These are phyloP conservation scores for Xylaria sp. DNA, from an alignment of 2,329 filamentous ascomycete species.

Conservation along the genomic window DNA sequence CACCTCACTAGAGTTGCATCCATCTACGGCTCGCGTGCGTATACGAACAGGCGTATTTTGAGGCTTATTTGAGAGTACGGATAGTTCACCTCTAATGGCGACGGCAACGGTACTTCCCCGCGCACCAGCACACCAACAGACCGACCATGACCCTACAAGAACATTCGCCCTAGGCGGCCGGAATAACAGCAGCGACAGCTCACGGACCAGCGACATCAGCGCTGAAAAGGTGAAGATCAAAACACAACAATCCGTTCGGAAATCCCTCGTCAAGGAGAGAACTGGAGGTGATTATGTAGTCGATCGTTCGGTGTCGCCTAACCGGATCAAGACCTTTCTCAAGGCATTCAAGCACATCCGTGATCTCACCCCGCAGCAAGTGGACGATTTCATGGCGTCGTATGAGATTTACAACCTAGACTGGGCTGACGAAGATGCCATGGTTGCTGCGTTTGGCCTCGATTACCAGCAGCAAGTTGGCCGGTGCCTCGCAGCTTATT, in stretches of 20 bases:
- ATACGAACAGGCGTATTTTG: background rate
- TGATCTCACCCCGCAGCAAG: constrained; percentile 59
- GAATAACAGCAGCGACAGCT: constrained; percentile 48
- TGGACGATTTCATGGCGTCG: constrained; percentile 66
- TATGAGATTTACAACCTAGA: constrained; percentile 67
- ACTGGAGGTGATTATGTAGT: constrained; percentile 42
- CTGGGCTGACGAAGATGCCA: constrained; percentile 61
- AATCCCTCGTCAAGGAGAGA: constrained; percentile 17
- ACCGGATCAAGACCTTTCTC: constrained; percentile 61
- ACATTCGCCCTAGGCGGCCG: constrained; percentile 39
- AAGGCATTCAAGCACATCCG: constrained; percentile 61
- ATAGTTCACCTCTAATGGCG: constrained; percentile 27
- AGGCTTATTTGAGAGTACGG: constrained; percentile 9
- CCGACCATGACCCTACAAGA: constrained; percentile 1
- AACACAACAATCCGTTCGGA: constrained; percentile 19
- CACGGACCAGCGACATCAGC: constrained; percentile 49
- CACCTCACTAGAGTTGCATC: too few species aligned
- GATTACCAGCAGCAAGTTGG: constrained; percentile 62
- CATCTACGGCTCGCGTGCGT: background rate
- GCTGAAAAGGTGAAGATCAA: constrained; percentile 47
- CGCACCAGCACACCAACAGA: constrained; percentile 4
- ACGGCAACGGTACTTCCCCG: constrained; percentile 19
- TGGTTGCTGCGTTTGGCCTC: constrained; percentile 58
- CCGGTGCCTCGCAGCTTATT: constrained; percentile 62
- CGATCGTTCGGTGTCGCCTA: constrained; percentile 58